Percentiles rank a stretch among this genome's conserved stretches.
Conservation (phyloP, 1,284 basidiomycete species). For the Heliocybe sulcata region DNA sequence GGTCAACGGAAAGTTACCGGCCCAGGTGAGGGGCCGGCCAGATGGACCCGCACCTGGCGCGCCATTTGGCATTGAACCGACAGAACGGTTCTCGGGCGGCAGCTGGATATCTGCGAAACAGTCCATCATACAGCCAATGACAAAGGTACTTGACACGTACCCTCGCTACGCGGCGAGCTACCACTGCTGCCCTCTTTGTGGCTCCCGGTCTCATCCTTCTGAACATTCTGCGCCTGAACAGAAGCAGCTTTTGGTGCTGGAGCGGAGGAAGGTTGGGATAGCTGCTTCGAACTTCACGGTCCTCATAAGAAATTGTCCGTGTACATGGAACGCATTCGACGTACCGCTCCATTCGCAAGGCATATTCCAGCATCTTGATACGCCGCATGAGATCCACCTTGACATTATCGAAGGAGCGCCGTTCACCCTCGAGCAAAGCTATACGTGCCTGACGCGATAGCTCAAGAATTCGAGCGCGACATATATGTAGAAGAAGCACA, state of each 20-base stretch:
- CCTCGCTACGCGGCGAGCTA: conserved; percentile 78
- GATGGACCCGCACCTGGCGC: conserved; percentile 26
- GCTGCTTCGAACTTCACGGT: conserved; percentile 68
- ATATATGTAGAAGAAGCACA: conserved; percentile 32
- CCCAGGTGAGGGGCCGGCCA: conserved; percentile 51
- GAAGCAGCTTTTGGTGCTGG: conserved; percentile 54
- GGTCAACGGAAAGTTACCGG: conserved; percentile 26
- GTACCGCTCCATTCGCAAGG: conserved; percentile 88
- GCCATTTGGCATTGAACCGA: conserved; percentile 42
- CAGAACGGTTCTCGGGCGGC: conserved; percentile 52
- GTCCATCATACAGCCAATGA: neutral
- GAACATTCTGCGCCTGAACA: conserved; percentile 45
- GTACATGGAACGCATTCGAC: conserved; percentile 18
- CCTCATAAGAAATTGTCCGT: conserved; percentile 12
- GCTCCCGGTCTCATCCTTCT: conserved; percentile 62
- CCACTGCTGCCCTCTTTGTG: conserved; percentile 72
- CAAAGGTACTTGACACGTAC: conserved; percentile 26
- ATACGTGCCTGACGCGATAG: conserved; percentile 71
- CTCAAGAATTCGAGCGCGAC: conserved; percentile 16
- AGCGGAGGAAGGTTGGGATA: conserved; percentile 43
- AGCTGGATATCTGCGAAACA: conserved; percentile 56
- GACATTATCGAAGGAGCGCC: conserved; percentile 93
- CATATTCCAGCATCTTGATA: conserved; percentile 99
- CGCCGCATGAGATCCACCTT: conserved; percentile 93
- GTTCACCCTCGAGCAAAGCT: conserved; percentile 95